Base-by-base conservation (phyloP, 306 rosid species). In the Ammopiptanthus mongolicus region DNA sequence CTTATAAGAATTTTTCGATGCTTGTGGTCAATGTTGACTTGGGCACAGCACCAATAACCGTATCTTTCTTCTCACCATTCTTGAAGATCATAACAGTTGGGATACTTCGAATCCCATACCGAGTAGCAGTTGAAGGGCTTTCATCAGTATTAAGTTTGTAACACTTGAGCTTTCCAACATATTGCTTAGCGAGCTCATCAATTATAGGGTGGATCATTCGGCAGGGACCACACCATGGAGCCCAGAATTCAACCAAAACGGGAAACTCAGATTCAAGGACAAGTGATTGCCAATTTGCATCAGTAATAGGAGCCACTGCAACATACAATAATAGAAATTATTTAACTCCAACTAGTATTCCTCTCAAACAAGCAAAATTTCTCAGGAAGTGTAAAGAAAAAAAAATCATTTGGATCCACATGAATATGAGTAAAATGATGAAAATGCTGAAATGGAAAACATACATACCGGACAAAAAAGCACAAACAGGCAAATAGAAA, bases 191-290 rank as follows among this genome's bases (percentile, higher is more conserved):
- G 65, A 95, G 79, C 19, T 86, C 96, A 39, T 87, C 89, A 42
- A 95, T 82, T 61, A 95, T 81, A 0, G 99, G 99, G 80, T 90
- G 97, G 71, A 92, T 90, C 97, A 95, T 92, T 6, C 99, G 97
- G 84, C 99, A 95, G 2, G 99, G 99, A 28, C 99, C 99, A 8
- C 99, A 95, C 99, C 99, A 95, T 1, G 99, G 98, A 10, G 99
- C 99, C 99, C 98, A 95, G 84, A 95, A 95, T 83, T 95, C 99
- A 17, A 95, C 99, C 78, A 95, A 76, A 15, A 95, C 96, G 0
- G 98, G 82, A 9, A 65, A 4, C 0, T 87, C 86, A 7, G 89
- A 81, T 61, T 89, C 88, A 10, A 92, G 52, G 19, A 95, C 99
- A 72, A 82, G 86, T 1, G 92, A 79, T 66, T 90, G 66, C 99